Base-by-base conservation (phyloP, 1,284 basidiomycete genomes). In the Fomitopsis pinicola region DNA sequence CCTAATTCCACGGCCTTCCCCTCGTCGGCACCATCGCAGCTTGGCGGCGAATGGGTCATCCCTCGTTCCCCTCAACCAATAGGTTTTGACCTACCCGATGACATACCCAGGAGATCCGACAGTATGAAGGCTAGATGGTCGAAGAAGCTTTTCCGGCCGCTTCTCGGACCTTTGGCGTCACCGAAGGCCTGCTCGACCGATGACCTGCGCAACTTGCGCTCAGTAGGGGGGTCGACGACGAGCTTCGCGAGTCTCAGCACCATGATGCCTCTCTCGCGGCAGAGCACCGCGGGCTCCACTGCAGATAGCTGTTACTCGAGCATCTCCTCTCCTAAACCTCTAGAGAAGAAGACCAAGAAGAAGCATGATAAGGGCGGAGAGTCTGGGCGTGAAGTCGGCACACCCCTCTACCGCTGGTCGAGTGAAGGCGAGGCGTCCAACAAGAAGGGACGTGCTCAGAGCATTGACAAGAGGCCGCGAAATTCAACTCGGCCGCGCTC, bases 141-240 rank as follows among this genome's bases (percentile, higher is more conserved):
- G 6, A 66, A 59, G 59, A 68, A 70, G 67, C 59, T 72, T 50
- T 56, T 72, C 56, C 68, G 65, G 55, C 70, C 70, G 19, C 63
- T 71, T 42, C 61, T 70, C 33, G 63, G 64, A 10, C 65, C 65
- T 12, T 63, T 68, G 57, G 56, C 52, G n/a, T 54, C 52, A 36
- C 36, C 52, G n/a, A 61, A 62, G 54, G 59, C 58, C 45, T 58
- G 63, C 57, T 65, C 64, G 19, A 58, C 63, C 1, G 69, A 70
- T 57, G 67, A 68, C 50, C 59, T 64, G 14, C 62, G 59, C 56
- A 61, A 68, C 55, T 56, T 64, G 8, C 64, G 59, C 56, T 58
- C 36, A 56, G 45, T 28, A 22, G 22, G 22, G 57, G 50, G 33
- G 6, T 58, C 55, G 22, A 59, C 58, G 8, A 59, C 58, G 14